phyloP scores from a whole-genome alignment of 23 red algal species.

The Gracilaria domingensis region DNA sequence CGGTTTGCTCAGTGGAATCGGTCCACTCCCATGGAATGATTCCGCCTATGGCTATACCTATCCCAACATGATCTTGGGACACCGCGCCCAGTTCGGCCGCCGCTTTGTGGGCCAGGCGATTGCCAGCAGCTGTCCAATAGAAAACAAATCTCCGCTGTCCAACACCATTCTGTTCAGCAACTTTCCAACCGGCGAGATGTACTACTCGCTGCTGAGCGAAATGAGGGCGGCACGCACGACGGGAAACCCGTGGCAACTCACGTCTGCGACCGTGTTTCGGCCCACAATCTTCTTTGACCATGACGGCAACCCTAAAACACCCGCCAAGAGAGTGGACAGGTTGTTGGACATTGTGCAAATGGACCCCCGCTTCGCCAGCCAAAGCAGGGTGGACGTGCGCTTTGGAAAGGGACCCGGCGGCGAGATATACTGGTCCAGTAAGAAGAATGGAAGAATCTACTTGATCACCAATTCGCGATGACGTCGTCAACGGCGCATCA shows the following conservation, averaged over 20 bases:
- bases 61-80: conserved; percentile 32
- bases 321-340: background rate
- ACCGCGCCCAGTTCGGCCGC: conserved; percentile 4
- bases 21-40: conserved; percentile 32
- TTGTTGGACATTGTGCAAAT: conserved; percentile 35
- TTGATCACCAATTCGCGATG: conserved; percentile 34
- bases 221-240: conserved; percentile 40
- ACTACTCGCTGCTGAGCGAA: conserved; percentile 33
- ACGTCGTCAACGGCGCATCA: no score
- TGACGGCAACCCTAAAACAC: background rate
- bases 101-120: conserved; percentile 46
- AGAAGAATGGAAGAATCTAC: conserved; percentile 50
- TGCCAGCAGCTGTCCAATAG: conserved; percentile 41
- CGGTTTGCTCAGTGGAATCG: conserved; percentile 21
- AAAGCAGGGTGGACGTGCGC: conserved; percentile 1
- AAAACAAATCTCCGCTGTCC: conserved; percentile 38
- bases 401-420: conserved; percentile 34
- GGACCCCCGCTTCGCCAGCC: background rate
- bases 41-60: conserved; percentile 41
- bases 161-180: conserved; percentile 42
- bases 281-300: conserved; percentile 32
- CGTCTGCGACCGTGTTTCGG: conserved; percentile 9
- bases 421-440: conserved; percentile 58
- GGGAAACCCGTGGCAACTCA: background rate
- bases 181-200: conserved; percentile 39